A percentile compares a stretch with the other conserved stretches of the same genome.
These are phyloP conservation scores for Fremontodendron californicum DNA, from an alignment of 345 rosid genomes.

Conservation along the genomic window DNA sequence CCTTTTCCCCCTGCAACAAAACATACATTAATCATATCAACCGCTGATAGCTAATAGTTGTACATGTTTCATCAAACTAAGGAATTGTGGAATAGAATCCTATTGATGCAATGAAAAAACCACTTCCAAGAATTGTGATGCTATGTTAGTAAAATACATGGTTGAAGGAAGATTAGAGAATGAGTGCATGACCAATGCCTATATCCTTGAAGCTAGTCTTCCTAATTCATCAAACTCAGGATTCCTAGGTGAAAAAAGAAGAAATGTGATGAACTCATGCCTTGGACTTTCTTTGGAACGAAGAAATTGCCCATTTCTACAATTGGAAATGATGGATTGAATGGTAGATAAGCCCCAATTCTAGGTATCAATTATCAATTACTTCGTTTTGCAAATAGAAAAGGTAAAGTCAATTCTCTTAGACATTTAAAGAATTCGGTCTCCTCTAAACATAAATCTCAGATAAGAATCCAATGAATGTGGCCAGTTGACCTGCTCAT, in stretches of 20 bases:
- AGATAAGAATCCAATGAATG: not conserved
- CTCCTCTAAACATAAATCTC: not conserved
- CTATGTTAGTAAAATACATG: not conserved
- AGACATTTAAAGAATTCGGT: not conserved
- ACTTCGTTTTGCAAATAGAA: not conserved
- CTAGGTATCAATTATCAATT: not conserved
- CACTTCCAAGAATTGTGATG: not conserved
- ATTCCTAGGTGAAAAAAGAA: not conserved
- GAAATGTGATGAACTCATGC: not conserved
- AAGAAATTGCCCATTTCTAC: not conserved
- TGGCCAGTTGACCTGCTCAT: not conserved
- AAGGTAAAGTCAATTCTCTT: not conserved
- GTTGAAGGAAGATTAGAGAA: not conserved
- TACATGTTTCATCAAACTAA: not conserved
- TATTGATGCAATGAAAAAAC: not conserved
- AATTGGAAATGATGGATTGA: not conserved
- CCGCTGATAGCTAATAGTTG: not conserved
- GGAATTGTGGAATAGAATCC: not conserved
- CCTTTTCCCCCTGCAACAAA: conserved; percentile 39
- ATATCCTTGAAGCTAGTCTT: not conserved
- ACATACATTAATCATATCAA: not conserved
- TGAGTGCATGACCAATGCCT: not conserved
- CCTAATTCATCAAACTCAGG: not conserved
- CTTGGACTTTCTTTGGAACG: not conserved
- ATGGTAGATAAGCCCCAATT: not conserved